These are phyloP conservation scores for Eimeria acervulina DNA, from an alignment of 169 alveolate species.

Conservation along the genomic window DNA sequence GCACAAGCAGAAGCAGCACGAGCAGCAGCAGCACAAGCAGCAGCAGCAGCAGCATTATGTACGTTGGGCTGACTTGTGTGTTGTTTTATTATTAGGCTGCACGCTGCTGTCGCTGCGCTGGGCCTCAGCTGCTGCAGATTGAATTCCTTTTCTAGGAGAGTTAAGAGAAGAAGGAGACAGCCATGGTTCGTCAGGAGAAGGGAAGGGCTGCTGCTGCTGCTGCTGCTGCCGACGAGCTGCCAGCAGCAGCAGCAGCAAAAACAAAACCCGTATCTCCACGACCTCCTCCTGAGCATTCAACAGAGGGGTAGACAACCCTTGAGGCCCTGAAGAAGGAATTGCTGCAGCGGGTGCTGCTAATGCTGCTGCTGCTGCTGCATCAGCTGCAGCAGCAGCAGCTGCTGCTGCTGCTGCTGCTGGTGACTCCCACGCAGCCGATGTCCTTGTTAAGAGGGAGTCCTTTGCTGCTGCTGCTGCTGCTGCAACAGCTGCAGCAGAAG, in stretches of 20 bases:
- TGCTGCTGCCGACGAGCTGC: constrained; percentile 54
- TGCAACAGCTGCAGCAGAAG: constrained; percentile 13
- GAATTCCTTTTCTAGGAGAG: not conserved
- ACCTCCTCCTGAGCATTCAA: not conserved
- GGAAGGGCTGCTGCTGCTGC: constrained; percentile 39
- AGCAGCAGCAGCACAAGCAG: not conserved
- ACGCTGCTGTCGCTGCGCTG: not conserved
- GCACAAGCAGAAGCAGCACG: not conserved
- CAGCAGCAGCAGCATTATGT: not conserved
- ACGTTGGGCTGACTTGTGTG: not conserved
- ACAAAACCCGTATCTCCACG: constrained; percentile 10
- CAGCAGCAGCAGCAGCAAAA: constrained; percentile 45
- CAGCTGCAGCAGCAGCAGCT: not conserved
- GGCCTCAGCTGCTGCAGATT: not conserved
- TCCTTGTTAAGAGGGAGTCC: not conserved
- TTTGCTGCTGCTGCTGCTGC: constrained; percentile 24
- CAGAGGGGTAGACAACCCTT: not conserved
- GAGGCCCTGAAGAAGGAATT: not conserved
- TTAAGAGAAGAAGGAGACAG: not conserved
- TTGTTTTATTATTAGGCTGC: not conserved
- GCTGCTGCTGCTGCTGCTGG: not conserved
- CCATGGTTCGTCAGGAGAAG: not conserved
- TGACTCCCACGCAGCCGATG: constrained; percentile 5
- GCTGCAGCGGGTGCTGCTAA: not conserved
- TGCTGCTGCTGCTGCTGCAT: not conserved